Evolutionary conservation across 2,329 filamentous ascomycete species (phyloP).

Genomic region (Penicillium sp.): DNA sequence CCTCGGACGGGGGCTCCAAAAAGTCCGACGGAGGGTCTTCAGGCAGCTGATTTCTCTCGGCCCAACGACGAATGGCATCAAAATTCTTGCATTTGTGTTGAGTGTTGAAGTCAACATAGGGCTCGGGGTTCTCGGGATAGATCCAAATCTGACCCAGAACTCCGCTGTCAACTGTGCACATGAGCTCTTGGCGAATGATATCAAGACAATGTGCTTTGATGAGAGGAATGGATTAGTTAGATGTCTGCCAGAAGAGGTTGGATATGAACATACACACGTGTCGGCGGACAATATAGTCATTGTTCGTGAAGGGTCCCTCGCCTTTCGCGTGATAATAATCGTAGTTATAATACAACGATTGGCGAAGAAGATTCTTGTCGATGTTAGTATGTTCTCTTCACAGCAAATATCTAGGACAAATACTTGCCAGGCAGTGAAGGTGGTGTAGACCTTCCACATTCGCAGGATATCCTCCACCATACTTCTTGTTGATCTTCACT

Average conservation of each 20-base stretch:
- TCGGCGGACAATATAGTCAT: constrained; percentile 51
- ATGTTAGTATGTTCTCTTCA: neutral
- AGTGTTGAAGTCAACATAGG: constrained; percentile 62
- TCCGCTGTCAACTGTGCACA: constrained; percentile 60
- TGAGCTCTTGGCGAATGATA: constrained; percentile 58
- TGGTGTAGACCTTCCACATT: constrained; percentile 35
- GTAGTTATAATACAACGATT: constrained; percentile 58
- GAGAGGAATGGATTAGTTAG: neutral
- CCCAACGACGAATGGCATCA: constrained; percentile 53
- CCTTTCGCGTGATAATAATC: constrained; percentile 53
- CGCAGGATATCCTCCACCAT: constrained; percentile 54
- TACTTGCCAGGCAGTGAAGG: constrained; percentile 51
- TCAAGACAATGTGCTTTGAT: constrained; percentile 57
- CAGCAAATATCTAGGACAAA: rapidly evolving
- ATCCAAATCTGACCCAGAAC: constrained; percentile 62
- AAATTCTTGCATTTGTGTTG: constrained; percentile 58
- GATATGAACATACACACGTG: constrained; percentile 53
- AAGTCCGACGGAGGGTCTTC: constrained; percentile 43
- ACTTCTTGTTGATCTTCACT: constrained; percentile 53
- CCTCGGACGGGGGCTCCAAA: constrained; percentile 37
- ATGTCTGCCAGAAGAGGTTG: neutral
- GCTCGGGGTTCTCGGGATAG: constrained; percentile 41
- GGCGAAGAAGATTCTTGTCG: constrained; percentile 55
- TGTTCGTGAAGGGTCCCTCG: constrained; percentile 54
- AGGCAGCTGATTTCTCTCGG: constrained; percentile 50